Percentiles rank a stretch among this genome's conserved stretches.
These are phyloP conservation scores for Eleusine indica DNA, from an alignment of 176 grass and related monocot species.

Conservation along the genomic window DNA sequence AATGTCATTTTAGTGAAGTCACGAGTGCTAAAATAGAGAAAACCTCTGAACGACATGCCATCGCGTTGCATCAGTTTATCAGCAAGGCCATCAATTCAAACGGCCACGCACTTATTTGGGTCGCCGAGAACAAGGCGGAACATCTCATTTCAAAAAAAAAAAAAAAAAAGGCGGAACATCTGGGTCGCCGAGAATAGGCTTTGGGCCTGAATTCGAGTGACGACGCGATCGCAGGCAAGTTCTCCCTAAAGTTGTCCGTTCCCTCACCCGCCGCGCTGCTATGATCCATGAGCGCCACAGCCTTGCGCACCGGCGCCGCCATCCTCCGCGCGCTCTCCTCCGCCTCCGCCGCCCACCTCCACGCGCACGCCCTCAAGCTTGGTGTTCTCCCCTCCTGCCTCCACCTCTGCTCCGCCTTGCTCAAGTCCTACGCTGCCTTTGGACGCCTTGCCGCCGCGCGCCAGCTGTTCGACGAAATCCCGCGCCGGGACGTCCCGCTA, in stretches of 20 bases:
- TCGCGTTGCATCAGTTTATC: too few species aligned
- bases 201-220: too few species aligned
- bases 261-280: not conserved
- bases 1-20: too few species aligned
- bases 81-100: too few species aligned
- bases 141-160: too few species aligned
- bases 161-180: too few species aligned
- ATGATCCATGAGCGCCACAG: slow-evolving; percentile 38
- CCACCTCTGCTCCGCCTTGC: slow-evolving; percentile 46
- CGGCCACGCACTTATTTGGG: too few species aligned
- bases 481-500: slow-evolving; percentile 42
- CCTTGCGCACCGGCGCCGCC: slow-evolving; percentile 36
- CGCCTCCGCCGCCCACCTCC: slow-evolving; percentile 9
- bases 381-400: slow-evolving; percentile 17
- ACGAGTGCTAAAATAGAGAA: too few species aligned
- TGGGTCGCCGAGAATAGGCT: too few species aligned
- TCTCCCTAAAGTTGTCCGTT: not conserved
- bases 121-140: too few species aligned
- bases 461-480: slow-evolving; percentile 57
- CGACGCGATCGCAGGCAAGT: too few species aligned
- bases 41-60: too few species aligned
- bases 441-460: slow-evolving; percentile 37
- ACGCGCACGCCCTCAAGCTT: slow-evolving; percentile 34
- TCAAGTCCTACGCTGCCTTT: slow-evolving; percentile 25
- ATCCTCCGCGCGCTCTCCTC: slow-evolving; percentile 25